phyloP scores from a whole-genome alignment of 83 land plant genomes.

The Diphasiastrum complanatum region DNA sequence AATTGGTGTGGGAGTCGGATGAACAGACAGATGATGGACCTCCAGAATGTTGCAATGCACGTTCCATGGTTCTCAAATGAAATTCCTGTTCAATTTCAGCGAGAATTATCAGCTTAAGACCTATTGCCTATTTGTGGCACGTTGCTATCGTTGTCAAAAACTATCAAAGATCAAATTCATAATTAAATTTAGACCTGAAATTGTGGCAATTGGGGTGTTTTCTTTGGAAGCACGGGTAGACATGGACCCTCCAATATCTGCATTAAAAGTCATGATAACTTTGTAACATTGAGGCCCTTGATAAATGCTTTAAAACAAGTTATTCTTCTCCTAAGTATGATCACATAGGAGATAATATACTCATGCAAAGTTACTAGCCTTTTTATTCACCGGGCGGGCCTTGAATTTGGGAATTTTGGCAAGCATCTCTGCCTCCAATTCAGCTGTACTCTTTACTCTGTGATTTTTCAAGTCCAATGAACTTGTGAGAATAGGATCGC shows the following conservation, averaged over 20 bases:
- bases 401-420: constrained; percentile 74
- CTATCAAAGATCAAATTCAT: too few relatives aligned
- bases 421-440: constrained; percentile 74
- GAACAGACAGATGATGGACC: constrained; percentile 16
- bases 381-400: constrained; percentile 82
- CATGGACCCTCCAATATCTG: constrained; percentile 21
- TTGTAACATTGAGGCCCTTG: too few relatives aligned
- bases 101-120: too few relatives aligned
- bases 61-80: constrained; percentile 23
- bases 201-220: constrained; percentile 15
- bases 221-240: constrained; percentile 13
- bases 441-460: constrained; percentile 60
- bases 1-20: constrained; percentile 10
- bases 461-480: not conserved
- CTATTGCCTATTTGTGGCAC: too few relatives aligned
- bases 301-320: too few relatives aligned
- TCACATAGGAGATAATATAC: too few relatives aligned
- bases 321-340: too few relatives aligned
- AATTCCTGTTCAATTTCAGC: too few relatives aligned
- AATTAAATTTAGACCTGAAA: constrained; percentile 21
- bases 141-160: too few relatives aligned
- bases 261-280: too few relatives aligned
- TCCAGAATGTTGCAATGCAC: constrained; percentile 17
- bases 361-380: constrained; percentile 43
- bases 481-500: not conserved